Percentiles rank a stretch among this genome's conserved stretches.
phyloP scores from a whole-genome alignment of 495 filamentous ascomycete species.

The Penicillium crystallinum region DNA sequence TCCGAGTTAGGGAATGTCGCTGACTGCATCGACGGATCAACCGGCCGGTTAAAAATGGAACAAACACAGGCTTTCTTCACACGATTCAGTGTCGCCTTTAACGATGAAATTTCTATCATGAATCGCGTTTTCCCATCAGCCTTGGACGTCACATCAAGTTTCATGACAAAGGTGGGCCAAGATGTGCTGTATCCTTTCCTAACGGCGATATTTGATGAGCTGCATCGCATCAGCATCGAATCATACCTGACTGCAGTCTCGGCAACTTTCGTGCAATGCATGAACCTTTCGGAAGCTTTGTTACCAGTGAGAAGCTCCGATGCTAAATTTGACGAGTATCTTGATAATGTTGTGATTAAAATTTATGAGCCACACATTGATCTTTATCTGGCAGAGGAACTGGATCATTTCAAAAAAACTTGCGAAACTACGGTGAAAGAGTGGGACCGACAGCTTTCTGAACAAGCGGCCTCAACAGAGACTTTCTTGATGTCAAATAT shows the following conservation, averaged over 20 bases:
- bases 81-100: constrained; percentile 62
- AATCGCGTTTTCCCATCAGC: constrained; percentile 80
- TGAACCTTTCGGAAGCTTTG: constrained; percentile 67
- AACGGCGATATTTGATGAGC: constrained; percentile 81
- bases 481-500: constrained; percentile 93
- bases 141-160: constrained; percentile 64
- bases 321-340: constrained; percentile 50
- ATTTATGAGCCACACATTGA: constrained; percentile 91
- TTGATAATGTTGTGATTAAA: constrained; percentile 55
- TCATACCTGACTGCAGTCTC: constrained; percentile 83
- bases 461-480: constrained; percentile 85
- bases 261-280: constrained; percentile 76
- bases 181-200: constrained; percentile 84
- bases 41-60: constrained; percentile 57
- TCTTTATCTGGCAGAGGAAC: constrained; percentile 86
- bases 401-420: constrained; percentile 72
- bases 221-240: constrained; percentile 69
- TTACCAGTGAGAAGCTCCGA: constrained; percentile 56
- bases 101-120: constrained; percentile 79
- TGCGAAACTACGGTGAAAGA: constrained; percentile 71
- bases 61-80: constrained; percentile 80
- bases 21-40: constrained; percentile 72
- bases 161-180: constrained; percentile 77
- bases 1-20: constrained; percentile 68
- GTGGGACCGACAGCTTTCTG: constrained; percentile 89